A percentile compares a stretch with the other conserved stretches of the same genome.
Conservation (phyloP, 305 asterid genomes). For the Fraxinus angustifolia region DNA sequence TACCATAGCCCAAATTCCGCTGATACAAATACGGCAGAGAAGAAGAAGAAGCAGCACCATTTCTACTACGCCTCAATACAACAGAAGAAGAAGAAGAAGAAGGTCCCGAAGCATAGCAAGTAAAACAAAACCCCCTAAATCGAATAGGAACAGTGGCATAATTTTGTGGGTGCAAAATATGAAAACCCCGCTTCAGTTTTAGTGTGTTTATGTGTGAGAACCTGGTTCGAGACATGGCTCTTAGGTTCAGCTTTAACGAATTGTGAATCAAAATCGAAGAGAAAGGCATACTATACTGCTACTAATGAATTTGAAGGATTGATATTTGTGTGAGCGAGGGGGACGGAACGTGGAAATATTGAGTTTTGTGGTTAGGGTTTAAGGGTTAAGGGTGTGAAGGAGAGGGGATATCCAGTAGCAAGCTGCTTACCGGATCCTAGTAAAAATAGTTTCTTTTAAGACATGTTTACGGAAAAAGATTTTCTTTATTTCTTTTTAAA, state of each 20-base stretch:
- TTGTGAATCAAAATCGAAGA: slow-evolving; percentile 34
- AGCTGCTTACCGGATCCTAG: not conserved
- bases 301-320: not conserved
- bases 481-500: not conserved
- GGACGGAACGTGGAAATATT: slow-evolving; percentile 9
- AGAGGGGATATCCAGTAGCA: not conserved
- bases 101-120: slow-evolving; percentile 34
- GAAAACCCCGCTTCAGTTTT: slow-evolving; percentile 22
- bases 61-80: slow-evolving; percentile 35
- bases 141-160: slow-evolving; percentile 6
- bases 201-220: slow-evolving; percentile 20
- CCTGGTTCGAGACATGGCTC: slow-evolving; percentile 40
- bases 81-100: slow-evolving; percentile 25
- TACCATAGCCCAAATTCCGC: slow-evolving; percentile 62
- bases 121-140: slow-evolving; percentile 24
- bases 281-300: slow-evolving; percentile 16
- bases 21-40: slow-evolving; percentile 46
- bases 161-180: slow-evolving; percentile 25
- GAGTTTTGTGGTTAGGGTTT: slow-evolving; percentile 41
- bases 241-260: slow-evolving; percentile 29
- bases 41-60: slow-evolving; percentile 31
- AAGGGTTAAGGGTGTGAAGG: not conserved
- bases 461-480: not conserved
- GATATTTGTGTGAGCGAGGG: slow-evolving; percentile 15
- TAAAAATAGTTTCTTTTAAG: not conserved